Conservation (phyloP, 768 basidiomycete genomes). For the Mycena maculata region DNA sequence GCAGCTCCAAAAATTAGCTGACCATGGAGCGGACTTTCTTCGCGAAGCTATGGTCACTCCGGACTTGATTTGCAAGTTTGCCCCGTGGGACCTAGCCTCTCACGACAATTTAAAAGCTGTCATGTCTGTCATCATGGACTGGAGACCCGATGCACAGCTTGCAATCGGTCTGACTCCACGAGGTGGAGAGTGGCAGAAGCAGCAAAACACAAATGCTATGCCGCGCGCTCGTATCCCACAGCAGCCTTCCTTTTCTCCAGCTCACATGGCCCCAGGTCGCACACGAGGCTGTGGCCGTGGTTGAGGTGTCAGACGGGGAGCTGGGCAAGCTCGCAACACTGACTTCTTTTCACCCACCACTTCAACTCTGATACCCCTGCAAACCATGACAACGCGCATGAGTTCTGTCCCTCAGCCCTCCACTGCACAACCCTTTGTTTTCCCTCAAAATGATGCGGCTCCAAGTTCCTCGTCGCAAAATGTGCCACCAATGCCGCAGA, state of each 20-base stretch:
- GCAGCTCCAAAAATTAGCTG: slow-evolving; percentile 14
- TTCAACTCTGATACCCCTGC: background rate
- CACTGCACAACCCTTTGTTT: background rate
- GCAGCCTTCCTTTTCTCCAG: slow-evolving; percentile 16
- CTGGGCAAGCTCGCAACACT: background rate
- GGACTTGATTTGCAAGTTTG: slow-evolving; percentile 19
- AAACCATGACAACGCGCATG: background rate
- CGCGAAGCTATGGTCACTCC: slow-evolving; percentile 6
- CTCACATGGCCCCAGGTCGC: background rate
- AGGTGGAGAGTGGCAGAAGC: slow-evolving; percentile 6
- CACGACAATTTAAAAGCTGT: slow-evolving; percentile 3
- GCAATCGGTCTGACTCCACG: slow-evolving; percentile 1
- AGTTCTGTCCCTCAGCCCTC: background rate
- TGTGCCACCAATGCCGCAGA: background rate
- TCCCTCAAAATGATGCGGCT: background rate
- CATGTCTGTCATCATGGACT: slow-evolving; percentile 10
- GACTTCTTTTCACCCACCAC: slow-evolving; percentile 4
- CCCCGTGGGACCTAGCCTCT: background rate
- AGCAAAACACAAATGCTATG: background rate
- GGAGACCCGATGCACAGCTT: slow-evolving; percentile 14
- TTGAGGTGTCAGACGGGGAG: background rate
- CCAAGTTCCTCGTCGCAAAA: background rate
- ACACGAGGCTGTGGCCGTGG: slow-evolving; percentile 2
- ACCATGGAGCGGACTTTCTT: slow-evolving; percentile 12
- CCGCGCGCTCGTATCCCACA: too few relatives aligned